These are phyloP conservation scores for Fusarium sororula DNA, from an alignment of 2,329 filamentous ascomycete species.

Conservation along the genomic window DNA sequence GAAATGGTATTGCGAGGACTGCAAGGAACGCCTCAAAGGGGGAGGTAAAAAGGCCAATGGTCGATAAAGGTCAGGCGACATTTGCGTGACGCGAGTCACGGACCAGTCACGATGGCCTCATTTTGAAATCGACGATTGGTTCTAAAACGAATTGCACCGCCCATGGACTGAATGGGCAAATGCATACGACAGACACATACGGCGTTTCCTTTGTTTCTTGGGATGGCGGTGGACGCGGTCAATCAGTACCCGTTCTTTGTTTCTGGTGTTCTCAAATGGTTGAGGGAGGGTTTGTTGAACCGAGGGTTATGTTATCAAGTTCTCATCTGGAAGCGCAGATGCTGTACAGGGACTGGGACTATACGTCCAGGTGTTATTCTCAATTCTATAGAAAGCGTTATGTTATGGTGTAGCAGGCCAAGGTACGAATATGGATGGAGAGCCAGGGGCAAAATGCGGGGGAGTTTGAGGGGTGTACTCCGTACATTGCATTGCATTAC, in stretches of 20 bases:
- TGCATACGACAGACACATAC: constrained; percentile 36
- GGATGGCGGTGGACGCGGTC: constrained; percentile 19
- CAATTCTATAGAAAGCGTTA: constrained; percentile 25
- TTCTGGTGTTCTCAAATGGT: constrained; percentile 18
- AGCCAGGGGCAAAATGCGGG: constrained; percentile 30
- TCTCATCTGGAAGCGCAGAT: constrained; percentile 2
- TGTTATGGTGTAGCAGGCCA: constrained; percentile 10
- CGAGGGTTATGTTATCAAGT: background rate
- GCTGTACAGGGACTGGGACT: background rate
- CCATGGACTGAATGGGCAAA: constrained; percentile 18
- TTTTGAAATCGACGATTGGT: constrained; percentile 16
- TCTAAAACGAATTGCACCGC: constrained; percentile 21
- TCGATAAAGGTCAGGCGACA: constrained; percentile 46
- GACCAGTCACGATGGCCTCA: constrained; percentile 28
- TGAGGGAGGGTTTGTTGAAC: background rate
- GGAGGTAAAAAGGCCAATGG: constrained; percentile 62
- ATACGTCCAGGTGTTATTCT: constrained; percentile 4
- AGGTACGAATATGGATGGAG: constrained; percentile 3
- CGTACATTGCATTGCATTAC: background rate
- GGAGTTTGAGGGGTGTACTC: constrained; percentile 16
- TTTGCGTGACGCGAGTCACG: constrained; percentile 11
- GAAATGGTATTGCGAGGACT: constrained; percentile 86
- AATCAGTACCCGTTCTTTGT: constrained; percentile 22
- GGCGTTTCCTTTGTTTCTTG: constrained; percentile 36
- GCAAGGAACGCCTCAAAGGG: constrained; percentile 71